Conservation (phyloP, 345 rosid genomes). For the Excoecaria agallocha region DNA sequence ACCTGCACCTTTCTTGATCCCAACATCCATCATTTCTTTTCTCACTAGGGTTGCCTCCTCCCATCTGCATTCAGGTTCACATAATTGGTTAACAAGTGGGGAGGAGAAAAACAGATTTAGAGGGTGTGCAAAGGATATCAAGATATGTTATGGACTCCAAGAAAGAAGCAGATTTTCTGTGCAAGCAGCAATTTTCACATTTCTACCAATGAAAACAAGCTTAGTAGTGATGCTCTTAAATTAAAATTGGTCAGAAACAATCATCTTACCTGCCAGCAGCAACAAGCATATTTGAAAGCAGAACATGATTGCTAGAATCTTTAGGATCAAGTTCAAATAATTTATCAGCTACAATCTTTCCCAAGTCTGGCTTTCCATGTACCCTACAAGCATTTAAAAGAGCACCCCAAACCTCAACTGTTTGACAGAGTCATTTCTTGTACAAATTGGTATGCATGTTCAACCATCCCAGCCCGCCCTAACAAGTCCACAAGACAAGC, state of each 20-base stretch:
- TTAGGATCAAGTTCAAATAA: slow-evolving; percentile 73
- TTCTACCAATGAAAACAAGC: too few species aligned
- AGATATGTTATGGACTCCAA: background rate
- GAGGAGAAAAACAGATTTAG: background rate
- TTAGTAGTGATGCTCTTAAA: too few species aligned
- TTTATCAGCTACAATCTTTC: slow-evolving; percentile 60
- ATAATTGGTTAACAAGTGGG: slow-evolving; percentile 1
- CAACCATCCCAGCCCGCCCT: slow-evolving; percentile 80
- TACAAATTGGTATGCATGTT: slow-evolving; percentile 55
- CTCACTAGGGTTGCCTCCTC: slow-evolving; percentile 69
- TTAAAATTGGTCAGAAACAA: background rate
- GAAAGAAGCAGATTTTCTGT: background rate
- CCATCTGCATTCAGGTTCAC: slow-evolving; percentile 50
- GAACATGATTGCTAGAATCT: slow-evolving; percentile 76
- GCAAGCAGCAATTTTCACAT: background rate
- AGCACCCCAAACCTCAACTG: slow-evolving; percentile 82
- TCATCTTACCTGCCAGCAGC: slow-evolving; percentile 64
- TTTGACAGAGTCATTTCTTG: slow-evolving; percentile 60
- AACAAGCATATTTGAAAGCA: slow-evolving; percentile 78
- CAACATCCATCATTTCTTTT: slow-evolving; percentile 61
- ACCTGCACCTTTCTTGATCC: slow-evolving; percentile 76
- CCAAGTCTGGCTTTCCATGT: slow-evolving; percentile 56
- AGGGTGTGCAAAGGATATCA: background rate
- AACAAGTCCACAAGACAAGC: slow-evolving; percentile 82
- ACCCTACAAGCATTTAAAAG: slow-evolving; percentile 84